phyloP scores from a whole-genome alignment of 176 grass and related monocot species.

The Calamus simplicifolius region DNA sequence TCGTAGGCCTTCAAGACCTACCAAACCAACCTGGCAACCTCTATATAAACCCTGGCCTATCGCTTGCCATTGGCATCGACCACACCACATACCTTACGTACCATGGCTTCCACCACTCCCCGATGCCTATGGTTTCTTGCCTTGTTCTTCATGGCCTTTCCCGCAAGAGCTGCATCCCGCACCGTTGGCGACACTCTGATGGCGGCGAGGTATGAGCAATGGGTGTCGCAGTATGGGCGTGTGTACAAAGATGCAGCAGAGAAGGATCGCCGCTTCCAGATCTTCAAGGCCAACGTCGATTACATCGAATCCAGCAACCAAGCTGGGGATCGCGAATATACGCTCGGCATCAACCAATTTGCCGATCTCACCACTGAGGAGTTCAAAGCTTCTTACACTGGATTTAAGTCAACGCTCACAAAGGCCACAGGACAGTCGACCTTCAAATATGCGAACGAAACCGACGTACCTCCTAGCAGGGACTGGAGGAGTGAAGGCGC shows the following conservation, averaged over 20 bases:
- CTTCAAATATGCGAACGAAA: slow-evolving; percentile 2
- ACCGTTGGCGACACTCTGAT: too few relatives aligned
- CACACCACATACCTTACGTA: too few relatives aligned
- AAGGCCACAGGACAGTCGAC: too few relatives aligned
- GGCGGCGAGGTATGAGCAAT: background rate
- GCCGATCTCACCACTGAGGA: background rate
- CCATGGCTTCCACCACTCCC: too few relatives aligned
- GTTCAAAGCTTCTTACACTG: background rate
- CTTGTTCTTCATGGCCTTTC: too few relatives aligned
- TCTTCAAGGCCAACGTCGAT: background rate
- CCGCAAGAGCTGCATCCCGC: too few relatives aligned
- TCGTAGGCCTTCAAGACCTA: too few relatives aligned
- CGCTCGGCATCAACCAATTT: background rate
- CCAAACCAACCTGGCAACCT: too few relatives aligned
- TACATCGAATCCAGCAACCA: background rate
- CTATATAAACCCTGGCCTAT: too few relatives aligned
- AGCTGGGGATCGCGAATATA: background rate
- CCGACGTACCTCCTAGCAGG: background rate
- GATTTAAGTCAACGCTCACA: background rate
- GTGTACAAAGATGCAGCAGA: background rate
- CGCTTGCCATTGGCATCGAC: too few relatives aligned
- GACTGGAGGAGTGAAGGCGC: too few relatives aligned
- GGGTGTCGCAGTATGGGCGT: background rate
- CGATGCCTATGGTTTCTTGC: too few relatives aligned
- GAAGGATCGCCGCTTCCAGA: background rate